phyloP scores from a whole-genome alignment of 768 basidiomycete species.

The Solioccasus polychromus region DNA sequence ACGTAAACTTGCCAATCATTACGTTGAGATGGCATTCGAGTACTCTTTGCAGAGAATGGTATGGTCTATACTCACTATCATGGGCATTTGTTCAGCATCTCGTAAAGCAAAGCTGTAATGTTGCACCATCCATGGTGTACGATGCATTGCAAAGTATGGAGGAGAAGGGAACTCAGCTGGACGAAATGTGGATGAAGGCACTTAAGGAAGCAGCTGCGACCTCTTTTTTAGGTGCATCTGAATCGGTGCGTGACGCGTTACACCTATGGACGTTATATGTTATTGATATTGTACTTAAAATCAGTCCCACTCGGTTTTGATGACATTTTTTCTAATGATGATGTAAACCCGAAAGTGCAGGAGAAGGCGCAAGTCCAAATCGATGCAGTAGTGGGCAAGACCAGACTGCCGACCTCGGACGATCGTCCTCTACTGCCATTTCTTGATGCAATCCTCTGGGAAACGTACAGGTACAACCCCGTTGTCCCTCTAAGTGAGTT shows the following conservation, averaged over 20 bases:
- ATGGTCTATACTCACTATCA: background rate
- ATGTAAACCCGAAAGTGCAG: too few species aligned
- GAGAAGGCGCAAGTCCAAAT: conserved; percentile 8
- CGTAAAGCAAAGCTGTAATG: background rate
- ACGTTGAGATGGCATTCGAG: conserved; percentile 1
- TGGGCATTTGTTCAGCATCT: background rate
- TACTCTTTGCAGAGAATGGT: conserved; percentile 8
- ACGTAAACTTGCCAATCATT: background rate
- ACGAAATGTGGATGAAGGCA: background rate
- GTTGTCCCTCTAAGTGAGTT: conserved; percentile 4
- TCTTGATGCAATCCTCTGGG: too few species aligned
- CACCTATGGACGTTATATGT: accelerated
- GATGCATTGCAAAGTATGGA: background rate
- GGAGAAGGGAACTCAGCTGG: background rate
- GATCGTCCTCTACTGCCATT: conserved; percentile 11
- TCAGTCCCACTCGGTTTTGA: conserved; percentile 1
- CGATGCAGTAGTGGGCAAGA: conserved; percentile 1
- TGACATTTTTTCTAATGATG: conserved; percentile 15
- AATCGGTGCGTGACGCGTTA: conserved; percentile 4
- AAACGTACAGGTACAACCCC: background rate
- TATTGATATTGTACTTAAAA: background rate
- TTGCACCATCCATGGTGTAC: background rate
- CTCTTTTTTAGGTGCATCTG: conserved; percentile 1
- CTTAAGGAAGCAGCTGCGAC: conserved; percentile 1
- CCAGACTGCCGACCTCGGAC: background rate